Percentiles rank a stretch among this genome's conserved stretches.
Evolutionary conservation across 257 asterid species (phyloP).

Genomic region (Primulina eburnea): DNA sequence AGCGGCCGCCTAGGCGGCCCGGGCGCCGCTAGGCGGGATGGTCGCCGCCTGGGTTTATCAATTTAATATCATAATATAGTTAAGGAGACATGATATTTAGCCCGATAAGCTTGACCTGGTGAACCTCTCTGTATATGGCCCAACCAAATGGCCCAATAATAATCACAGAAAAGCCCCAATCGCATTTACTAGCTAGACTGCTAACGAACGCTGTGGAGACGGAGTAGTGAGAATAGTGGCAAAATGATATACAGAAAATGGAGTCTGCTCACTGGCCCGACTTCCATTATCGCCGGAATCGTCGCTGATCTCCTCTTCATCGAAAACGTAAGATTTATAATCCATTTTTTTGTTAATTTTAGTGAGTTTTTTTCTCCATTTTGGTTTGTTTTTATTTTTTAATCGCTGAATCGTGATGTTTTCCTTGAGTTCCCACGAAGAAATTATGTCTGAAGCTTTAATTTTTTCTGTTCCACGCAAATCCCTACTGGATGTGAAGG

Average conservation of each 20-base stretch:
- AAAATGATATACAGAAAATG: conserved; percentile 77
- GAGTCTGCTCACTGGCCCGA: conserved; percentile 80
- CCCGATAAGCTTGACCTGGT: no score
- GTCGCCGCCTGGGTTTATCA: no score
- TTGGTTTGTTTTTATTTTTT: no score
- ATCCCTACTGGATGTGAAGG: conserved; percentile 17
- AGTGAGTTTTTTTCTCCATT: neutral
- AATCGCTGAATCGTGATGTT: neutral
- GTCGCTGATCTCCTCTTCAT: conserved; percentile 56
- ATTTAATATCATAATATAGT: no score
- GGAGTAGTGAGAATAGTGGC: conserved; percentile 37
- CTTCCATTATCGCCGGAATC: conserved; percentile 51
- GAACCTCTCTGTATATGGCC: neutral
- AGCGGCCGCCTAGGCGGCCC: no score
- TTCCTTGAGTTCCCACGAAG: neutral
- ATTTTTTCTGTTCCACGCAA: neutral
- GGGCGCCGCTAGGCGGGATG: no score
- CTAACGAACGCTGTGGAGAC: neutral
- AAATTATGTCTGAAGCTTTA: neutral
- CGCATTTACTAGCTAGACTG: neutral
- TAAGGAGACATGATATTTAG: no score
- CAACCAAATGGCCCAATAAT: neutral
- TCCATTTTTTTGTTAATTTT: neutral
- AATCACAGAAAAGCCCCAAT: neutral
- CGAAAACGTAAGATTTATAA: conserved; percentile 41